Base-by-base conservation (phyloP, 441 rosid genomes). In the Iberis amara region DNA sequence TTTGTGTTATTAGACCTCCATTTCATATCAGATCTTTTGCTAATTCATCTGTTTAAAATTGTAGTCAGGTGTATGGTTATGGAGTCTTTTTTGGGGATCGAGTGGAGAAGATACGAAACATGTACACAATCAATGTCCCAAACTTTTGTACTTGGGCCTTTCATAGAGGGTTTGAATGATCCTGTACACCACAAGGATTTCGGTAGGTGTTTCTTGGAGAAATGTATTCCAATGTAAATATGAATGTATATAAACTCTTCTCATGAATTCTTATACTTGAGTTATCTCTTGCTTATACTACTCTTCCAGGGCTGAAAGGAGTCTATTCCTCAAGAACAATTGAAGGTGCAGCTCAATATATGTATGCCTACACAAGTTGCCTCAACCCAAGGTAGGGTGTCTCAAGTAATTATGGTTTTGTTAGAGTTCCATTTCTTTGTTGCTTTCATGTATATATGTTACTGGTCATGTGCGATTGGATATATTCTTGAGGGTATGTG, bases 41-140 rank as follows among this genome's bases (percentile, higher is more conserved):
- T 66, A 9, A 52, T 24, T 36, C 61, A 33, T 59, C 54, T 72
- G 35, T 43, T 39, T 45, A 48, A 4, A 39, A 43, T 48, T 77
- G 79, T 89, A 92, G 98, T 92, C 65, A 82, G 98, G 79, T 80
- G 95, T 87, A 77, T 87, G 75, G 77, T 88, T 70, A 73, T 92
- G 95, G 85, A 85, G 65, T 92, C 95, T 7, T 92, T 92, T 79
- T 53, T 83, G 72, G 80, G 79, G 47, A 78, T 92, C 5, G 73
- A 83, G 39, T 92, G 96, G 96, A 64, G 15, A 63, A 80, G 62
- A 36, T 79, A 79, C 55, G 72, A 80, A 45, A 66, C 70, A 45
- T 68, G 76, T 68, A 82, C 76, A 43, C 78, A 69, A 61, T 76
- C 76, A 24, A 76, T 88, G 69, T 84, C 89, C 52, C 75, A 80